Base-by-base conservation (phyloP, 306 rosid species). In the Cucurbita pepo region DNA sequence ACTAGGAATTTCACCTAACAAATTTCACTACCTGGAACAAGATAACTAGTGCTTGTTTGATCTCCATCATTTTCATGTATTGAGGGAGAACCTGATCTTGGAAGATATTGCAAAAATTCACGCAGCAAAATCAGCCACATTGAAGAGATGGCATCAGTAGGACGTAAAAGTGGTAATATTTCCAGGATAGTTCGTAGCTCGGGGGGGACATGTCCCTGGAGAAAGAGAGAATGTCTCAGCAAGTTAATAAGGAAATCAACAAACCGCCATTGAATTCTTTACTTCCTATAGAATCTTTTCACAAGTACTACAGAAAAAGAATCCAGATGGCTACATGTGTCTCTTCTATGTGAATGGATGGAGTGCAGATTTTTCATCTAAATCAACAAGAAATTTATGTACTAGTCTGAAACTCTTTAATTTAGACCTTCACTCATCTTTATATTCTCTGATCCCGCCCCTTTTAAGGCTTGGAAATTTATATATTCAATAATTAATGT, bases 91-190 rank as follows among this genome's bases (percentile, higher is more conserved):
- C 81, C 81, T 59, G 85, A 85, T 81, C 86, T 85, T 60, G 98
- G 98, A 78, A 94, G 89, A 87, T 89, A 94, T 79, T 82, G 87
- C 82, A 86, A 78, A 81, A 89, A 79, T 71, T 85, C 88, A 55
- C 87, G 89, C 75, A 94, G 84, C 79, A 94, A 88, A 86, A 85
- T 81, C 66, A 87, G 87, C 98, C 98, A 94, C 97, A 86, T 87
- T 30, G 98, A 86, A 81, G 96, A 80, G 79, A 84, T 82, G 72
- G 77, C 76, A 82, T 89, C 83, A 41, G 89, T 73, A 66, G 98
- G 98, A 59, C 90, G 75, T 78, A 94, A 79, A 64, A 87, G 78
- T 10, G 98, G 97, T 78, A 94, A 77, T 65, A 89, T 83, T 80
- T 91, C 98, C 80, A 94, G 86, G 52, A 94, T 72, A 11, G 95